These are phyloP conservation scores for Periconia macrospinosa DNA, from an alignment of 2,329 filamentous ascomycete genomes.

Conservation along the genomic window DNA sequence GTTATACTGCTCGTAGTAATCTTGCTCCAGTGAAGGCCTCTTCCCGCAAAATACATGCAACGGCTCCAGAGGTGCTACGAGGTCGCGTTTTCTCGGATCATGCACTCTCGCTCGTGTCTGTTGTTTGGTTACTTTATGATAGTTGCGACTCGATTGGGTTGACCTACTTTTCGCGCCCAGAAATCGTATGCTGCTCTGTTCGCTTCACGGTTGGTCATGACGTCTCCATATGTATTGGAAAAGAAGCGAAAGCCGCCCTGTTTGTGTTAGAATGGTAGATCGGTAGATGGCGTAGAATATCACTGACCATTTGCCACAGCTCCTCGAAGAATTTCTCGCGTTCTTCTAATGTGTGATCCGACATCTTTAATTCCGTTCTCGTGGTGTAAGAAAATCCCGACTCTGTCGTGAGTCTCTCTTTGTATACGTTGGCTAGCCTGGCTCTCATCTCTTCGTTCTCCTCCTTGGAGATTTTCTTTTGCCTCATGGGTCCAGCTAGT, in stretches of 20 bases:
- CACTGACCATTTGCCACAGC: slow-evolving; percentile 38
- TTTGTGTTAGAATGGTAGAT: slow-evolving; percentile 27
- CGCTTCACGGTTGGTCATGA: slow-evolving; percentile 33
- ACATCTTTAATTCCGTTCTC: slow-evolving; percentile 52
- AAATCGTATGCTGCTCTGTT: slow-evolving; percentile 46
- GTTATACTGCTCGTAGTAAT: slow-evolving; percentile 46
- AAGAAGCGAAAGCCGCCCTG: slow-evolving; percentile 16
- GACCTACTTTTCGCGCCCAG: slow-evolving; percentile 42
- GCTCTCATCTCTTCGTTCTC: slow-evolving; percentile 9
- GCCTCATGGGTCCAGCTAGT: slow-evolving; percentile 60
- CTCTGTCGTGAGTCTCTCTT: slow-evolving; percentile 15
- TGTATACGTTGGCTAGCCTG: slow-evolving; percentile 7
- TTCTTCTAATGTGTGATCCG: slow-evolving; percentile 41
- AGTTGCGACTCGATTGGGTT: no score
- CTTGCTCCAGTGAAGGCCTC: slow-evolving; percentile 39
- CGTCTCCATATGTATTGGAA: slow-evolving; percentile 14
- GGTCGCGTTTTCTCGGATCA: slow-evolving; percentile 42
- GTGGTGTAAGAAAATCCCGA: slow-evolving; percentile 58
- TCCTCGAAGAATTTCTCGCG: slow-evolving; percentile 41
- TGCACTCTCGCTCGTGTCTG: slow-evolving; percentile 32
- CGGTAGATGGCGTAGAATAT: slow-evolving; percentile 24
- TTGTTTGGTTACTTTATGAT: neutral
- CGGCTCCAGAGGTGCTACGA: slow-evolving; percentile 41
- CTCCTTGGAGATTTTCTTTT: slow-evolving; percentile 9
- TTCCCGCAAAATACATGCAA: slow-evolving; percentile 27